Evolutionary conservation across 495 filamentous ascomycete species (phyloP).

Genomic region (Xylaria longipes): DNA sequence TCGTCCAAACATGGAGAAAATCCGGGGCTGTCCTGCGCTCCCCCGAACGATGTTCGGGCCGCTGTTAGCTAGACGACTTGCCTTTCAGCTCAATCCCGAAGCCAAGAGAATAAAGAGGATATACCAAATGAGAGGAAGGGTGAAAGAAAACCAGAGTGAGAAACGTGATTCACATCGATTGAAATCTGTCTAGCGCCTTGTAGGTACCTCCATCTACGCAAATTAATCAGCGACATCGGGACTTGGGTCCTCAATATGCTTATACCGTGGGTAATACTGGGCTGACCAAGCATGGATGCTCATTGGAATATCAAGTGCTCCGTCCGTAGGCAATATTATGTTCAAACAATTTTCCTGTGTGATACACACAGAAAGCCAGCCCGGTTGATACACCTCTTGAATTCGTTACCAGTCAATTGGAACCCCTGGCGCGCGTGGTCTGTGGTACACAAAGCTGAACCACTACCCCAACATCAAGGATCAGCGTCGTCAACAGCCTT

Average conservation of each 20-base stretch:
- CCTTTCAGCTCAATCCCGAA: background rate
- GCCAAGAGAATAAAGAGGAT: background rate
- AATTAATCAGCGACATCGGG: slow-evolving; percentile 14
- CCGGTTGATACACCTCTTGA: background rate
- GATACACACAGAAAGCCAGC: background rate
- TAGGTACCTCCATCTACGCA: background rate
- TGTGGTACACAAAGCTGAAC: slow-evolving; percentile 1
- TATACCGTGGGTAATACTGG: background rate
- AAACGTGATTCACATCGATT: background rate
- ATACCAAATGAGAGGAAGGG: background rate
- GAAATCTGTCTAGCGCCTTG: background rate
- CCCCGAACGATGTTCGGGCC: background rate
- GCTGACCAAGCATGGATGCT: slow-evolving; percentile 7
- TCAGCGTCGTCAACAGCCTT: slow-evolving; percentile 4
- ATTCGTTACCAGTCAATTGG: slow-evolving; percentile 10
- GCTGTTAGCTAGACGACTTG: background rate
- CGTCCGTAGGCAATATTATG: background rate
- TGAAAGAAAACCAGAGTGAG: background rate
- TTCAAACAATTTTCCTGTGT: background rate
- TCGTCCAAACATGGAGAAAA: slow-evolving; percentile 8
- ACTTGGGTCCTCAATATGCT: background rate
- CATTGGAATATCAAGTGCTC: slow-evolving; percentile 8
- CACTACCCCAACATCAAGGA: slow-evolving; percentile 6
- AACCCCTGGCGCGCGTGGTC: background rate
- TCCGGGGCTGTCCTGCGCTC: background rate